phyloP scores from a whole-genome alignment of 331 rosid species.

The Quercus lobata region DNA sequence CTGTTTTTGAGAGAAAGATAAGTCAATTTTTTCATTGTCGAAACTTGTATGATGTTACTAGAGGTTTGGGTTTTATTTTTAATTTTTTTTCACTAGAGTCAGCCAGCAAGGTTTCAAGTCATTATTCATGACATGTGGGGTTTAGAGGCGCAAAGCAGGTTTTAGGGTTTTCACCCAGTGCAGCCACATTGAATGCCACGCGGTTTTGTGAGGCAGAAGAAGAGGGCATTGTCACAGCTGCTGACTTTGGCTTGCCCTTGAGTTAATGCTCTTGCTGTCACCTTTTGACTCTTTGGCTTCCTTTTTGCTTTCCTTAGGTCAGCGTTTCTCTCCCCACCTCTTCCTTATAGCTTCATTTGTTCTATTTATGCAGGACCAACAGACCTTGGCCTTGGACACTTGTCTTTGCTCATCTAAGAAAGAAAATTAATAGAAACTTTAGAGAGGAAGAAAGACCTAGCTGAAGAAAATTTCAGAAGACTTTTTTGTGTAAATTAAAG shows the following conservation, averaged over 20 bases:
- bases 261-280: conserved; percentile 84
- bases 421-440: neutral
- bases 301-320: conserved; percentile 30
- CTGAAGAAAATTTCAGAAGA: neutral
- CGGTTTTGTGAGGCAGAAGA: conserved; percentile 68
- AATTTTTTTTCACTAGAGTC: neutral
- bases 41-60: neutral
- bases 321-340: conserved; percentile 25
- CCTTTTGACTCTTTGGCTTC: conserved; percentile 64
- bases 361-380: conserved; percentile 47
- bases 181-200: conserved; percentile 80
- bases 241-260: conserved; percentile 58
- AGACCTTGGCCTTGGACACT: conserved; percentile 31
- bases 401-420: conserved; percentile 25
- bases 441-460: neutral
- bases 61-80: neutral
- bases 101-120: neutral
- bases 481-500: neutral
- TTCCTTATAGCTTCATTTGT: neutral
- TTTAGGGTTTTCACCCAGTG: conserved; percentile 32
- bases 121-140: conserved; percentile 19
- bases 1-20: neutral
- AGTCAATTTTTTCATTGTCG: neutral
- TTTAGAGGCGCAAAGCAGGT: conserved; percentile 16
- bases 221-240: conserved; percentile 40